These are phyloP conservation scores for Oryza rufipogon DNA, from an alignment of 176 grass and related monocot genomes.

Conservation along the genomic window DNA sequence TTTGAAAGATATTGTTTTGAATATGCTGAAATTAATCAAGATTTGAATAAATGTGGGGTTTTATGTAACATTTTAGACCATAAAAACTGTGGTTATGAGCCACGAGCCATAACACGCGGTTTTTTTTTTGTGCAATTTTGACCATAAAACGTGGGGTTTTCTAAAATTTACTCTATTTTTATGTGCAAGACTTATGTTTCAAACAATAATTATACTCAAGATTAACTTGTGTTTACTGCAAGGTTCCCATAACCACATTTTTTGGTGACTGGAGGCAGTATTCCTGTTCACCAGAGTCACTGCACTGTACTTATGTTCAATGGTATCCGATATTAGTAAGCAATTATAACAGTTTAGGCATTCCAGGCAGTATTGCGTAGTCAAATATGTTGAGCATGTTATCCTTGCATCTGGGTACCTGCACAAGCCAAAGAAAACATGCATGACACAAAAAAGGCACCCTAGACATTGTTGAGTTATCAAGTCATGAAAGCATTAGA, in stretches of 20 bases:
- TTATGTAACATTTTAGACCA: too few species aligned
- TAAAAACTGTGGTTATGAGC: too few species aligned
- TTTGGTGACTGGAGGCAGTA: background rate
- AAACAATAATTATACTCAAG: too few species aligned
- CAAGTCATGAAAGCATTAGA: background rate
- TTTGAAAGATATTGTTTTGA: too few species aligned
- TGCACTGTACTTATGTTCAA: background rate
- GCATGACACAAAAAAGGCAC: background rate
- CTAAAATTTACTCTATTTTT: too few species aligned
- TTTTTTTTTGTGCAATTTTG: too few species aligned
- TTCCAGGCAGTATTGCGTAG: background rate
- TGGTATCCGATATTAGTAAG: background rate
- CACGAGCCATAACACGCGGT: too few species aligned
- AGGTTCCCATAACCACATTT: background rate
- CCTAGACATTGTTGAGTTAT: background rate
- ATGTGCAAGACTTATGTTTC: too few species aligned
- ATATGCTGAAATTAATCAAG: too few species aligned
- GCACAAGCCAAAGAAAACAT: background rate
- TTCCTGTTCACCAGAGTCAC: background rate
- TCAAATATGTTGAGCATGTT: background rate
- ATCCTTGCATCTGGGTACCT: background rate
- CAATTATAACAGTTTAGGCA: background rate
- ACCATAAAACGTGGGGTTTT: too few species aligned
- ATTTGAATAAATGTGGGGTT: too few species aligned
- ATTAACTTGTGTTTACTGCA: background rate